Evolutionary conservation across 2,329 filamentous ascomycete genomes (phyloP).

Genomic region (Arachnopeziza araneosa): DNA sequence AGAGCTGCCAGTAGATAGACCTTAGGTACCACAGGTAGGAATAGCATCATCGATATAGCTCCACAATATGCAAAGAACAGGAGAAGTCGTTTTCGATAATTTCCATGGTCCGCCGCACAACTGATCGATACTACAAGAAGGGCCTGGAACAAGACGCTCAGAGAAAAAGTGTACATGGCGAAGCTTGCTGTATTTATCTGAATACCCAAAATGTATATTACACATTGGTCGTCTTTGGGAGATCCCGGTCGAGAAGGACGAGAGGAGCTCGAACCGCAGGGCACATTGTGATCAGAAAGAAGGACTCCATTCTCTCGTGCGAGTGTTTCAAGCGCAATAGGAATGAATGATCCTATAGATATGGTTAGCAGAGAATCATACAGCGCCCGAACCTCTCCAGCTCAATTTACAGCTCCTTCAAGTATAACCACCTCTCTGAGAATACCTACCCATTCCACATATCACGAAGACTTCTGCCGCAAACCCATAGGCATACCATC

Average conservation of each 20-base stretch:
- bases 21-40: constrained; percentile 69
- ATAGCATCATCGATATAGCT: constrained; percentile 79
- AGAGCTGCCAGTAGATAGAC: constrained; percentile 77
- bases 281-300: constrained; percentile 66
- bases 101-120: constrained; percentile 90
- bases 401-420: not conserved
- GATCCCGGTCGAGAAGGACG: constrained; percentile 20
- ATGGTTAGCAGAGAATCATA: not conserved
- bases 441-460: constrained; percentile 68
- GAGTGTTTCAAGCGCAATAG: constrained; percentile 89
- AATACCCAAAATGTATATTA: constrained; percentile 74
- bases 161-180: constrained; percentile 96
- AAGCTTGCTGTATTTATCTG: constrained; percentile 96
- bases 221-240: constrained; percentile 48
- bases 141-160: constrained; percentile 84
- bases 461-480: constrained; percentile 95
- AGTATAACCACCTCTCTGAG: constrained; percentile 14
- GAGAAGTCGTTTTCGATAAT: constrained; percentile 82
- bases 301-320: constrained; percentile 89
- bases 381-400: not conserved
- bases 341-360: constrained; percentile 77
- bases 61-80: constrained; percentile 80
- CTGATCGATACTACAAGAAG: constrained; percentile 93
- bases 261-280: constrained; percentile 51
- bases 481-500: constrained; percentile 96